phyloP scores from a whole-genome alignment of 2,329 filamentous ascomycete genomes.

The Ascochyta rabiei region DNA sequence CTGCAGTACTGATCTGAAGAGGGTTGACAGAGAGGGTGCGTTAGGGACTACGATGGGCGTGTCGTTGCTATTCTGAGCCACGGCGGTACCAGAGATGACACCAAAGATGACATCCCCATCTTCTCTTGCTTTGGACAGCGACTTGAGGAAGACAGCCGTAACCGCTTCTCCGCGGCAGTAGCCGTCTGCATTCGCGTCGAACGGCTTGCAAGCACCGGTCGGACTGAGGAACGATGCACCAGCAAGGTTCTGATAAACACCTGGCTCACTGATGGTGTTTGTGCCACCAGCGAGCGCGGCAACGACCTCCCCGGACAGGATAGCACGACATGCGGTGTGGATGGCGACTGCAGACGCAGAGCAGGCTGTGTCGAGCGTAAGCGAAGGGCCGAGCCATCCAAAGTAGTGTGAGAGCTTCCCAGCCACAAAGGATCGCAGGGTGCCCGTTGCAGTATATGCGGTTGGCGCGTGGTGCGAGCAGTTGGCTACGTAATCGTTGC shows the following conservation, averaged over 20 bases:
- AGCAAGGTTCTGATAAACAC: slow-evolving; percentile 42
- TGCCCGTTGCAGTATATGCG: slow-evolving; percentile 39
- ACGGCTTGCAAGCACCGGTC: slow-evolving; percentile 54
- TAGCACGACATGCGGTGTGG: slow-evolving; percentile 34
- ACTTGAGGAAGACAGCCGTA: slow-evolving; percentile 58
- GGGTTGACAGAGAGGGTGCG: slow-evolving; percentile 11
- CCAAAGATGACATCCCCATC: slow-evolving; percentile 58
- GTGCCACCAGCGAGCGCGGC: slow-evolving; percentile 46
- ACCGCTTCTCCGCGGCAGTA: slow-evolving; percentile 60
- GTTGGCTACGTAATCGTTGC: slow-evolving; percentile 41
- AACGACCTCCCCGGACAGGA: slow-evolving; percentile 33
- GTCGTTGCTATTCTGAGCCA: slow-evolving; percentile 20
- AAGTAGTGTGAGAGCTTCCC: slow-evolving; percentile 35
- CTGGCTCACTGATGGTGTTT: slow-evolving; percentile 40
- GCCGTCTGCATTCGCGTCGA: slow-evolving; percentile 53
- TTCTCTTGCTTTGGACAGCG: slow-evolving; percentile 55
- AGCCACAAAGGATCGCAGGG: slow-evolving; percentile 23
- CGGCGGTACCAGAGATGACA: slow-evolving; percentile 44
- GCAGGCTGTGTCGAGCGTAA: slow-evolving; percentile 45
- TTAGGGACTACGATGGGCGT: slow-evolving; percentile 21
- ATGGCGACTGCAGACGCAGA: slow-evolving; percentile 32
- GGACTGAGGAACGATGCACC: slow-evolving; percentile 51
- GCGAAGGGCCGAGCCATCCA: slow-evolving; percentile 32
- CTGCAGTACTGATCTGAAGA: slow-evolving; percentile 16
- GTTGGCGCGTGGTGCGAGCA: slow-evolving; percentile 28